A percentile compares a stretch with the other conserved stretches of the same genome.
These are phyloP conservation scores for Epicoccum sorghinum DNA, from an alignment of 2,329 filamentous ascomycete genomes.

Conservation along the genomic window DNA sequence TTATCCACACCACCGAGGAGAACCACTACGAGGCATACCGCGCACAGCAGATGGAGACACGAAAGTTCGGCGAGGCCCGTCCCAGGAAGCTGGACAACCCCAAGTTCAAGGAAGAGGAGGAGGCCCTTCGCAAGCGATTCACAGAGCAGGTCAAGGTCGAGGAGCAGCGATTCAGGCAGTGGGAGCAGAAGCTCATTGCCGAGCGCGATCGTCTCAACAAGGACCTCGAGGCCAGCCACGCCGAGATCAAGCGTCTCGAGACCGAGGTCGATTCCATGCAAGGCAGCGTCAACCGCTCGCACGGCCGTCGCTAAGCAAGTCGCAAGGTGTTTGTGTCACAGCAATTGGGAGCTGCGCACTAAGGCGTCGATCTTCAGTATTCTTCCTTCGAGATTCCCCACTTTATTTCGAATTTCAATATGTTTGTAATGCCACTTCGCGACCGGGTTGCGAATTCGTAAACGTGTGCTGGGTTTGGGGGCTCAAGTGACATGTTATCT, in stretches of 20 bases:
- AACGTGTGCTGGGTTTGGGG: constrained; percentile 18
- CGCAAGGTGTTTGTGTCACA: constrained; percentile 14
- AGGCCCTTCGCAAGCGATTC: constrained; percentile 97
- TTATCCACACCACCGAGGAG: constrained; percentile 99
- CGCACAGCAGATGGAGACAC: constrained; percentile 98
- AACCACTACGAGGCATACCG: constrained; percentile 99
- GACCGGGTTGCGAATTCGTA: constrained; percentile 26
- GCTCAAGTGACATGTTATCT: constrained; percentile 14
- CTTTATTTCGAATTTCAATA: constrained; percentile 43
- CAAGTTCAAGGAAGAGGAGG: constrained; percentile 99
- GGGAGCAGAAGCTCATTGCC: constrained; percentile 99
- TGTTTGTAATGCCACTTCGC: constrained; percentile 50
- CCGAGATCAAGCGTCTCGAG: constrained; percentile 87
- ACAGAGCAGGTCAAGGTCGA: constrained; percentile 99
- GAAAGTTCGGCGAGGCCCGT: constrained; percentile 97
- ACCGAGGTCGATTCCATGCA: constrained; percentile 92
- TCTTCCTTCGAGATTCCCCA: constrained; percentile 50
- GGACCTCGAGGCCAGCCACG: constrained; percentile 97
- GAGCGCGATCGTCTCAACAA: constrained; percentile 99
- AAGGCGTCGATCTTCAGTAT: constrained; percentile 27
- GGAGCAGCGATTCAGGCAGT: constrained; percentile 98
- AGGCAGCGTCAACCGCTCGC: constrained; percentile 84
- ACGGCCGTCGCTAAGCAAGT: constrained; percentile 78
- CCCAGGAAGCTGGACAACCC: constrained; percentile 99
- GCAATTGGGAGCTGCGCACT: constrained; percentile 20